Evolutionary conservation across 1,139 yeast species (phyloP).

Genomic region (Blastobotrys buckinghamii): DNA sequence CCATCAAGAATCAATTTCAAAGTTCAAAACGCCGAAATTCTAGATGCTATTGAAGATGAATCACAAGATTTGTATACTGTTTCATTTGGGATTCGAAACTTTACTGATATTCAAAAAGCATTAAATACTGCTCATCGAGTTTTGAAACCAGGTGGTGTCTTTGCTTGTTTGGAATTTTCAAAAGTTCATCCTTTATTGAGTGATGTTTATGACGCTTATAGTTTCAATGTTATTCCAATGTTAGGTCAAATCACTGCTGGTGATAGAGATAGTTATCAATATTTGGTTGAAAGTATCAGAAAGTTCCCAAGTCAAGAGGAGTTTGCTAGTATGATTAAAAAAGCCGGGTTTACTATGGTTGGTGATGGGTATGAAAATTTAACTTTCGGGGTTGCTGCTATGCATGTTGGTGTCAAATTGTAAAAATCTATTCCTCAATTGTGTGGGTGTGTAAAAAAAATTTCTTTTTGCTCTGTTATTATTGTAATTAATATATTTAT

Average conservation of each 20-base stretch:
- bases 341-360: conserved; percentile 89
- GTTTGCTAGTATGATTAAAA: conserved; percentile 84
- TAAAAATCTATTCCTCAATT: conserved; percentile 24
- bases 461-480: not conserved
- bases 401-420: conserved; percentile 90
- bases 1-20: conserved; percentile 65
- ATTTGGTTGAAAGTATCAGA: conserved; percentile 87
- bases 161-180: conserved; percentile 92
- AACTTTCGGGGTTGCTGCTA: conserved; percentile 95
- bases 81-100: conserved; percentile 95
- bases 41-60: conserved; percentile 77
- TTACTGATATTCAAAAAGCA: conserved; percentile 91
- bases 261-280: conserved; percentile 93
- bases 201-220: conserved; percentile 76
- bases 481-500: too few species aligned
- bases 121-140: conserved; percentile 90
- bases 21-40: conserved; percentile 88
- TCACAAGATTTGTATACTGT: conserved; percentile 94
- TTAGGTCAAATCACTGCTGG: conserved; percentile 95
- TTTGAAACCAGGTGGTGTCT: conserved; percentile 96
- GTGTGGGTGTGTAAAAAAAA: not conserved
- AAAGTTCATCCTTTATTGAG: conserved; percentile 80
- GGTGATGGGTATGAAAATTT: conserved; percentile 86
- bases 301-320: conserved; percentile 89
- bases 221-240: conserved; percentile 80